These are phyloP conservation scores for Aspergillus glaucus DNA, from an alignment of 2,329 filamentous ascomycete genomes.

Conservation along the genomic window DNA sequence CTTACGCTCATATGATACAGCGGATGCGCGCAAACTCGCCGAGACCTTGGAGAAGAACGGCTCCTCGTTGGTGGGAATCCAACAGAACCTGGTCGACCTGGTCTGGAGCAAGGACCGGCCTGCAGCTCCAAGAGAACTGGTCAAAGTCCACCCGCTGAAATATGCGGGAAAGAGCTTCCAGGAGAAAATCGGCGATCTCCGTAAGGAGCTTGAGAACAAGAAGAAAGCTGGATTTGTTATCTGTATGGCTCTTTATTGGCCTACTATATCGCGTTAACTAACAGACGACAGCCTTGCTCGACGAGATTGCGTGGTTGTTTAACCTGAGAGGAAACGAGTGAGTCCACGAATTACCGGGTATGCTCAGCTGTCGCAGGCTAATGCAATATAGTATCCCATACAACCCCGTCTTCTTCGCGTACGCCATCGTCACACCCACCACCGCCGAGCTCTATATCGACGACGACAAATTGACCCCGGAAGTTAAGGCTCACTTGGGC, in stretches of 20 bases:
- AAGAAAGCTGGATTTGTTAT: constrained; percentile 81
- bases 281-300: constrained; percentile 61
- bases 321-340: constrained; percentile 86
- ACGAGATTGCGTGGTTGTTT: constrained; percentile 98
- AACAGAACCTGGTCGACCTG: constrained; percentile 79
- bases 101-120: constrained; percentile 79
- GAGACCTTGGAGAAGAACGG: constrained; percentile 86
- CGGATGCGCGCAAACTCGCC: constrained; percentile 65
- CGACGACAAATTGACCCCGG: constrained; percentile 64
- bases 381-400: constrained; percentile 64
- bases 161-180: constrained; percentile 77
- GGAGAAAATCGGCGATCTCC: constrained; percentile 75
- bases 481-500: constrained; percentile 64
- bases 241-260: constrained; percentile 40
- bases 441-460: constrained; percentile 79
- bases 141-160: constrained; percentile 64
- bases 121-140: constrained; percentile 64
- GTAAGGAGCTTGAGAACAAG: constrained; percentile 88
- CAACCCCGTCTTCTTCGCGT: constrained; percentile 98
- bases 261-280: constrained; percentile 3
- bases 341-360: constrained; percentile 12
- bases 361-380: neutral
- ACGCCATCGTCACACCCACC: constrained; percentile 74
- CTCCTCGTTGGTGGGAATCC: constrained; percentile 64
- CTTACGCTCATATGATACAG: constrained; percentile 23